Evolutionary conservation across 345 rosid species (phyloP).

Genomic region (Psidium guajava): DNA sequence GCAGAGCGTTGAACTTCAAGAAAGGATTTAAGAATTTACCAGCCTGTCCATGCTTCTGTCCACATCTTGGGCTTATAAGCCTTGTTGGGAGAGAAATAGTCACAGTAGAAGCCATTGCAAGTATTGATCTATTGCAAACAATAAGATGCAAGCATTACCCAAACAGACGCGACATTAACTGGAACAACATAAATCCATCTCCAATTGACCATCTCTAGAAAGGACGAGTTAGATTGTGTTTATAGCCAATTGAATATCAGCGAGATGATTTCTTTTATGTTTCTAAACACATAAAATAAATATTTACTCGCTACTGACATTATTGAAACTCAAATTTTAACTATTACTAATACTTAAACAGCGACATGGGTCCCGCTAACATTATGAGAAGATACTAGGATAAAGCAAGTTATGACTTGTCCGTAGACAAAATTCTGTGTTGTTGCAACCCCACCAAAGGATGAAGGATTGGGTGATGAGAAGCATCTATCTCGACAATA

Average conservation of each 20-base stretch:
- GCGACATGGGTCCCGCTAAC: not conserved
- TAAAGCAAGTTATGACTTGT: constrained; percentile 1
- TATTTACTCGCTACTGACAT: not conserved
- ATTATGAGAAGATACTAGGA: not conserved
- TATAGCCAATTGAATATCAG: not conserved
- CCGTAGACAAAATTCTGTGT: not conserved
- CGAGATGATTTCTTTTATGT: not conserved
- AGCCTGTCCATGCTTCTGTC: constrained; percentile 99
- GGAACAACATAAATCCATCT: not conserved
- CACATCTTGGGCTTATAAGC: constrained; percentile 95
- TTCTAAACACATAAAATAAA: not conserved
- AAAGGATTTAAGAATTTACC: constrained; percentile 34
- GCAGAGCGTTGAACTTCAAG: not conserved
- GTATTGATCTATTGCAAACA: constrained; percentile 57
- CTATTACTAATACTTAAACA: not conserved
- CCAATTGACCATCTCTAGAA: not conserved
- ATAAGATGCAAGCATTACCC: not conserved
- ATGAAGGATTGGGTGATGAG: not conserved
- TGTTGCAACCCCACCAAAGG: constrained; percentile 15
- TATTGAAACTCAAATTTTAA: not conserved
- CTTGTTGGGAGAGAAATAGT: constrained; percentile 93
- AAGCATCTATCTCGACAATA: not conserved
- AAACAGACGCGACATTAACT: not conserved
- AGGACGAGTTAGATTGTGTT: not conserved
- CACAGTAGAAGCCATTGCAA: constrained; percentile 98